Conservation (phyloP, 1,284 basidiomycete species). For the Ustilago esculenta region DNA sequence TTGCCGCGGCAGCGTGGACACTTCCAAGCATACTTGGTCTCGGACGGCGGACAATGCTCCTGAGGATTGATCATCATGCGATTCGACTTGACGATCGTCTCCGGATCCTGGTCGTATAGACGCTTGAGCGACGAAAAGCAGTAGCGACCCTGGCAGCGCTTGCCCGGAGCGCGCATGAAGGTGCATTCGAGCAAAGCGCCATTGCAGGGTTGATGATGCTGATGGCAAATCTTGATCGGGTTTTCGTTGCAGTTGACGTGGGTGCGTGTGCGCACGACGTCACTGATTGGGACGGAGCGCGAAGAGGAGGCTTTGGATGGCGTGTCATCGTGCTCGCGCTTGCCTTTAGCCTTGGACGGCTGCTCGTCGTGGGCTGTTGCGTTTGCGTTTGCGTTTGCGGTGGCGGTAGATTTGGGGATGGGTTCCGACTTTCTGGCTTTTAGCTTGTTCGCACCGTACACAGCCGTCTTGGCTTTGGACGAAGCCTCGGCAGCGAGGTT, state of each 20-base stretch:
- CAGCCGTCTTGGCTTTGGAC: slow-evolving; percentile 1
- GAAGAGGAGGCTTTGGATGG: slow-evolving; percentile 1
- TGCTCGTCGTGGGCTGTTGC: neutral
- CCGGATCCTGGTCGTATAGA: slow-evolving; percentile 41
- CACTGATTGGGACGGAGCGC: slow-evolving; percentile 21
- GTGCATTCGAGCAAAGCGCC: slow-evolving; percentile 43
- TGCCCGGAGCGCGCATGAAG: slow-evolving; percentile 43
- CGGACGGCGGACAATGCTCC: slow-evolving; percentile 38
- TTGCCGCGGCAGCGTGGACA: slow-evolving; percentile 42
- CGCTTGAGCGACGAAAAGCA: slow-evolving; percentile 41
- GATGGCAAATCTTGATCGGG: slow-evolving; percentile 32
- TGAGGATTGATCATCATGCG: slow-evolving; percentile 41
- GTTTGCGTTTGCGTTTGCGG: too few species aligned
- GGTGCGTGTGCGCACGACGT: slow-evolving; percentile 29
- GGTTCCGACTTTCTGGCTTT: slow-evolving; percentile 31
- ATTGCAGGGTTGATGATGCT: slow-evolving; percentile 41
- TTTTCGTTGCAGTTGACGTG: slow-evolving; percentile 30
- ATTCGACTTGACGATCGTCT: slow-evolving; percentile 38
- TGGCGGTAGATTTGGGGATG: neutral
- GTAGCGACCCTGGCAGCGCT: slow-evolving; percentile 35
- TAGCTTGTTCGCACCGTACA: slow-evolving; percentile 11
- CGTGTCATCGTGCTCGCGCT: slow-evolving; percentile 7
- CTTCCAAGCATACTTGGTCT: slow-evolving; percentile 50
- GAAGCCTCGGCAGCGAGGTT: slow-evolving; percentile 1
- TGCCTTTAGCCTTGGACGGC: slow-evolving; percentile 11